Evolutionary conservation across 768 basidiomycete species (phyloP).

Genomic region (Lentinula sp.): DNA sequence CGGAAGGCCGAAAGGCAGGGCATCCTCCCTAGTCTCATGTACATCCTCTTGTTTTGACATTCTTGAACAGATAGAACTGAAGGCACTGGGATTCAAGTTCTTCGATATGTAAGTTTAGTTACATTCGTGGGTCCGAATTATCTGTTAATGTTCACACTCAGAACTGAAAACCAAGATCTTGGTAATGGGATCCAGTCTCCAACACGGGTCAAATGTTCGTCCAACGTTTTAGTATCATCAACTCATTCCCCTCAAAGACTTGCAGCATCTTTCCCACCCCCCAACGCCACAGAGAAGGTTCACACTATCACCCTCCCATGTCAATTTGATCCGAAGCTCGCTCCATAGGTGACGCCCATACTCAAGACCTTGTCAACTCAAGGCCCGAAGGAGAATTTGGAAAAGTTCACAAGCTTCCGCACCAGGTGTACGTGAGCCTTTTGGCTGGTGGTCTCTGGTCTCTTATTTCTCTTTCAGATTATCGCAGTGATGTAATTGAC

Average conservation of each 20-base stretch:
- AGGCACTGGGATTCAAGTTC: conserved; percentile 73
- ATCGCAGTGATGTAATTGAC: conserved; percentile 64
- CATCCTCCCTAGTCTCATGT: not conserved
- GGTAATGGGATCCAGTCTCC: conserved; percentile 34
- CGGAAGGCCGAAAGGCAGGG: conserved; percentile 82
- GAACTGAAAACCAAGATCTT: conserved; percentile 70
- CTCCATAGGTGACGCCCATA: conserved; percentile 41
- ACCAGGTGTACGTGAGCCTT: conserved; percentile 55
- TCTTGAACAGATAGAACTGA: conserved; percentile 59
- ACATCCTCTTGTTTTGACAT: not conserved
- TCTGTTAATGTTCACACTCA: conserved; percentile 21
- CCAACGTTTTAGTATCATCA: conserved; percentile 10
- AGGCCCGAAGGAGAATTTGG: conserved; percentile 58
- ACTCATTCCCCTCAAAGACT: conserved; percentile 14
- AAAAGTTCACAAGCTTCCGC: conserved; percentile 63
- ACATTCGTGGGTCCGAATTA: conserved; percentile 7
- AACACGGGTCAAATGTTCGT: conserved; percentile 32
- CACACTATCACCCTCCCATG: not conserved
- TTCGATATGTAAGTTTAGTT: conserved; percentile 68
- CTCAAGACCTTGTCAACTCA: conserved; percentile 61
- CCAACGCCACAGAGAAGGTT: conserved; percentile 53
- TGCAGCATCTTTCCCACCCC: conserved; percentile 49
- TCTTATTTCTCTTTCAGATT: conserved; percentile 38
- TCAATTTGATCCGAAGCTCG: not conserved
- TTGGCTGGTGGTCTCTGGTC: conserved; percentile 7